These are phyloP conservation scores for Lentinula guzmanii DNA, from an alignment of 768 basidiomycete species.

Conservation along the genomic window DNA sequence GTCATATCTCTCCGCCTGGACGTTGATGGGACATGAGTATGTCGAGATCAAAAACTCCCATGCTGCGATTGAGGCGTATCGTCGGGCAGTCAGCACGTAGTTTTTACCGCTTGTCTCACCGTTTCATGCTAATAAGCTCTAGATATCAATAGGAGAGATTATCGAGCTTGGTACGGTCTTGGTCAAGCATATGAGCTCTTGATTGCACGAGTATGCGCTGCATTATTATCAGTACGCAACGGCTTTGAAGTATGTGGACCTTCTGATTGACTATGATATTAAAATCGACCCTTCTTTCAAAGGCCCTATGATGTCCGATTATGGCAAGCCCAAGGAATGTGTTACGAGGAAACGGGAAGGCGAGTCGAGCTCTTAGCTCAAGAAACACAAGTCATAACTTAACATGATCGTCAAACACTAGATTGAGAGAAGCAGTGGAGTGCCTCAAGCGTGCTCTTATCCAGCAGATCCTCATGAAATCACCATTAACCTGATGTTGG, in stretches of 20 bases:
- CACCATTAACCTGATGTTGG: constrained; percentile 66
- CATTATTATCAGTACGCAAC: constrained; percentile 97
- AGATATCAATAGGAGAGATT: constrained; percentile 97
- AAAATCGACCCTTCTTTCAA: background rate
- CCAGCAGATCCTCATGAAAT: constrained; percentile 73
- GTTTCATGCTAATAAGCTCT: constrained; percentile 3
- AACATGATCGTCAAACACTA: constrained; percentile 19
- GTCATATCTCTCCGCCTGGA: constrained; percentile 96
- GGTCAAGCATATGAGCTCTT: constrained; percentile 97
- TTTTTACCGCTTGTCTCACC: background rate
- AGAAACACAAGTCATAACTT: background rate
- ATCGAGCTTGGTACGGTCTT: constrained; percentile 96
- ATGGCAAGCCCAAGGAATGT: constrained; percentile 93
- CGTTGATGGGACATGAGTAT: constrained; percentile 97
- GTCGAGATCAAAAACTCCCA: constrained; percentile 99
- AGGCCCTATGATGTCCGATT: constrained; percentile 95
- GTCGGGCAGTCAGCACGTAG: constrained; percentile 86
- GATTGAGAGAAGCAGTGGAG: constrained; percentile 84
- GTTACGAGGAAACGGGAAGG: constrained; percentile 91
- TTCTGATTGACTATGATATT: background rate
- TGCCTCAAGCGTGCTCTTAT: constrained; percentile 88
- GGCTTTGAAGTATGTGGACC: constrained; percentile 63
- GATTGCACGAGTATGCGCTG: constrained; percentile 94
- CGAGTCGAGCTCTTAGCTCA: constrained; percentile 23
- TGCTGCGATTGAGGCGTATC: constrained; percentile 96